Evolutionary conservation across 2,329 filamentous ascomycete genomes (phyloP).

Genomic region (Cryphonectria parasitica): DNA sequence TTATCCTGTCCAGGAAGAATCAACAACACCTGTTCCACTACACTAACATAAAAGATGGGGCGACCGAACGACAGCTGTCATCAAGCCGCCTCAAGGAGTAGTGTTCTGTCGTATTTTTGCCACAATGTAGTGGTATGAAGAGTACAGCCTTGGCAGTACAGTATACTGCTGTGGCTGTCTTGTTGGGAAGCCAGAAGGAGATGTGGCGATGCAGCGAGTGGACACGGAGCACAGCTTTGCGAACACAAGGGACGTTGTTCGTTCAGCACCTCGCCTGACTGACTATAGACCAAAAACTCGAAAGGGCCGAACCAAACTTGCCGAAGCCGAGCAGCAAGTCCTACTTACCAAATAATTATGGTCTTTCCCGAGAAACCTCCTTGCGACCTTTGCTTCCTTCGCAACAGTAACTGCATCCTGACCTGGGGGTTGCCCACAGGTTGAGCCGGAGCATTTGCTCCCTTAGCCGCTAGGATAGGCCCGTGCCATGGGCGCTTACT

Average conservation of each 20-base stretch:
- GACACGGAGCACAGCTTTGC: not conserved
- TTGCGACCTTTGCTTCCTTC: conserved; percentile 36
- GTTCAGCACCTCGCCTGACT: not conserved
- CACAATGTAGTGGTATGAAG: conserved; percentile 8
- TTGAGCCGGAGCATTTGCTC: conserved; percentile 43
- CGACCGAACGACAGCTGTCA: conserved; percentile 14
- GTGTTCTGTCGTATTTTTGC: conserved; percentile 17
- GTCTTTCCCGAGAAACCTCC: conserved; percentile 24
- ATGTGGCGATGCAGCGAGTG: conserved; percentile 16
- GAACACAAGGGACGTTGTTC: conserved; percentile 1
- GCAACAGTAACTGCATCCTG: conserved; percentile 25
- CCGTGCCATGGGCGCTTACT: conserved; percentile 33
- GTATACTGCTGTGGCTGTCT: conserved; percentile 13
- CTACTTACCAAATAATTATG: conserved; percentile 2
- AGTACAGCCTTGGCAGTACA: conserved; percentile 11
- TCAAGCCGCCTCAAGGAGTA: conserved; percentile 1
- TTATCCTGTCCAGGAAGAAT: not conserved
- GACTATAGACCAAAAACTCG: conserved; percentile 2
- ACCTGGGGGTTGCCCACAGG: conserved; percentile 30
- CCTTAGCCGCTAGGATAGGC: conserved; percentile 37
- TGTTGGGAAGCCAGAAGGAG: not conserved
- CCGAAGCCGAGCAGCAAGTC: not conserved
- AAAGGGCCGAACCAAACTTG: not conserved
- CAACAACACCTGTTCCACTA: conserved; percentile 9
- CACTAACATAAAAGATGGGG: conserved; percentile 23